A percentile compares a stretch with the other conserved stretches of the same genome.
Evolutionary conservation across 495 filamentous ascomycete genomes (phyloP).

Genomic region (Hypoxylon lienhwacheense): DNA sequence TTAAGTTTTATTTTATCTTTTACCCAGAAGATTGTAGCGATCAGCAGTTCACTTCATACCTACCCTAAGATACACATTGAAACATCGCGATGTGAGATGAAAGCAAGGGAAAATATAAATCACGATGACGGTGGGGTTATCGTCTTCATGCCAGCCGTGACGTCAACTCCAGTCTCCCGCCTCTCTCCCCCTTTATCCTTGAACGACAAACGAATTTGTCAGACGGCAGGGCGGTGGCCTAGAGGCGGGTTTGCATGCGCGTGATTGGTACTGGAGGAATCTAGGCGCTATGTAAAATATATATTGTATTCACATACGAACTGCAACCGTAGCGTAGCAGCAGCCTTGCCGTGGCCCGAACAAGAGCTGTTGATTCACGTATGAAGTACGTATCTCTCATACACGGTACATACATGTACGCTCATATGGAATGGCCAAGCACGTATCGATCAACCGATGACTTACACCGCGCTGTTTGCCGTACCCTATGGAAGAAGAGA

Average conservation of each 20-base stretch:
- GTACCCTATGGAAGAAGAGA: too few relatives aligned
- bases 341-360: constrained; percentile 25
- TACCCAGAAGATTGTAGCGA: too few relatives aligned
- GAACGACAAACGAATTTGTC: constrained; percentile 8
- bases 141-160: constrained; percentile 10
- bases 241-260: constrained; percentile 19
- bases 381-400: neutral
- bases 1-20: too few relatives aligned
- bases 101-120: constrained; percentile 11
- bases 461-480: too few relatives aligned
- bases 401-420: too few relatives aligned
- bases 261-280: constrained; percentile 16
- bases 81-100: too few relatives aligned
- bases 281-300: neutral
- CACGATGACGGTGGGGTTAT: constrained; percentile 28
- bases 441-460: too few relatives aligned
- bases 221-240: too few relatives aligned
- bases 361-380: neutral
- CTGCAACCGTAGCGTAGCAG: neutral
- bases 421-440: too few relatives aligned
- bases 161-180: too few relatives aligned
- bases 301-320: neutral
- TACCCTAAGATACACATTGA: too few relatives aligned
- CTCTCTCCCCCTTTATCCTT: constrained; percentile 23
- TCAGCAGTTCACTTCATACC: too few relatives aligned